Evolutionary conservation across 73 alveolate species (phyloP).

Genomic region (Symbiodinium pilosum): DNA sequence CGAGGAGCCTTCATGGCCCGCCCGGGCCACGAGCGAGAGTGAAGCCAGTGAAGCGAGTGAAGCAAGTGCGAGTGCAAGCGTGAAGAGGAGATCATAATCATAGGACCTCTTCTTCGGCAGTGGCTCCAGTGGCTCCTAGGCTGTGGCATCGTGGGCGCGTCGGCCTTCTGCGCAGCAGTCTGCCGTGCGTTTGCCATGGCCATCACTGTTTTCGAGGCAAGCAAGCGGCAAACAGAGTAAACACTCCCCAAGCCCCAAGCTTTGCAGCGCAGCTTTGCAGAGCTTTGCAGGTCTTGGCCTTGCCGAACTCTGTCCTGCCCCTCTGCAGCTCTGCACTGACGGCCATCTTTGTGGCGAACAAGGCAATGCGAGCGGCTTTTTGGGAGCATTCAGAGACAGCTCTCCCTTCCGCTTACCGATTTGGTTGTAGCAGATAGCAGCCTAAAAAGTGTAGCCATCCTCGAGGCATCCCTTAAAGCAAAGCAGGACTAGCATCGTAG

Average conservation of each 20-base stretch:
- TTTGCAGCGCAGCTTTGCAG: too few relatives aligned
- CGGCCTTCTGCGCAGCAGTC: constrained; percentile 93
- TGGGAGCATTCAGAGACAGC: too few relatives aligned
- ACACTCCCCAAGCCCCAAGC: not conserved
- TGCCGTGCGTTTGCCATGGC: constrained; percentile 94
- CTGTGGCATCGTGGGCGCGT: constrained; percentile 89
- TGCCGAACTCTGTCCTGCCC: constrained; percentile 93
- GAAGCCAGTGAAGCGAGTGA: too few relatives aligned
- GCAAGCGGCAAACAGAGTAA: not conserved
- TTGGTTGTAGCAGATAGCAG: too few relatives aligned
- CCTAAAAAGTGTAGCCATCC: too few relatives aligned
- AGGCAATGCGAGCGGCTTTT: too few relatives aligned
- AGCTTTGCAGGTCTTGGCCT: constrained; percentile 57
- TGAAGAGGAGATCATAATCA: not conserved
- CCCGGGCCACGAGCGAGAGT: not conserved
- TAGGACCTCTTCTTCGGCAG: not conserved
- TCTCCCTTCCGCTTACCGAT: too few relatives aligned
- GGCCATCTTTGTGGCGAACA: constrained; percentile 80
- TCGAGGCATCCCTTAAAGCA: too few relatives aligned
- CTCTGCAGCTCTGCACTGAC: constrained; percentile 83
- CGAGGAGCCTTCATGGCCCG: constrained; percentile 75
- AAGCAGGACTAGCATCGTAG: too few relatives aligned
- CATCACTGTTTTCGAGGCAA: constrained; percentile 88
- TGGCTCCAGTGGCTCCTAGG: not conserved
- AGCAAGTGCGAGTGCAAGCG: too few relatives aligned